phyloP scores from a whole-genome alignment of 257 asterid species.

The Solanum tarapatanum region DNA sequence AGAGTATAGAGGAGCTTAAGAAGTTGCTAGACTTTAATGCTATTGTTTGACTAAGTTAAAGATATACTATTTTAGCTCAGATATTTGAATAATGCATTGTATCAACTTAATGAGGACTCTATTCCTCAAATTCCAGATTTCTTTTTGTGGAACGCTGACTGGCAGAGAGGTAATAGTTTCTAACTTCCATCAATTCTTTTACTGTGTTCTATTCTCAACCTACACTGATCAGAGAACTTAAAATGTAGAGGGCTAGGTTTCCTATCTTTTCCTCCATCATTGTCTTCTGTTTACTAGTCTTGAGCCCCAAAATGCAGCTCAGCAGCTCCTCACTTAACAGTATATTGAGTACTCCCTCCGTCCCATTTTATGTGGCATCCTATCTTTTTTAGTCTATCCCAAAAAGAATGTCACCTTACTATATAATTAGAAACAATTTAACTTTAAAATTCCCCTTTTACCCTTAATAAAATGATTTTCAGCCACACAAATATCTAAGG shows the following conservation, averaged over 20 bases:
- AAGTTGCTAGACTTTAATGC: not conserved
- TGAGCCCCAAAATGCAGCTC: not conserved
- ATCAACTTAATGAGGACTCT: not conserved
- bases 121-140: not conserved
- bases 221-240: not conserved
- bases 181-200: not conserved
- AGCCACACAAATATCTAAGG: not conserved
- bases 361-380: not conserved
- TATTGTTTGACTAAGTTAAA: not conserved
- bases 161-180: not conserved
- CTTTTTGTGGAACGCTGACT: not conserved
- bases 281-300: not conserved
- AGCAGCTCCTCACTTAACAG: not conserved
- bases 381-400: not conserved
- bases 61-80: not conserved
- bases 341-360: not conserved
- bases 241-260: not conserved
- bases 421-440: not conserved
- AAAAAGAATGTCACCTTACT: not conserved
- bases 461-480: not conserved
- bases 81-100: not conserved
- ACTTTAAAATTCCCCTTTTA: not conserved
- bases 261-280: not conserved
- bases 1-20: not conserved
- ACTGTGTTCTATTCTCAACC: not conserved